Base-by-base conservation (phyloP, 768 basidiomycete species). In the Leccinum aurantiacum region DNA sequence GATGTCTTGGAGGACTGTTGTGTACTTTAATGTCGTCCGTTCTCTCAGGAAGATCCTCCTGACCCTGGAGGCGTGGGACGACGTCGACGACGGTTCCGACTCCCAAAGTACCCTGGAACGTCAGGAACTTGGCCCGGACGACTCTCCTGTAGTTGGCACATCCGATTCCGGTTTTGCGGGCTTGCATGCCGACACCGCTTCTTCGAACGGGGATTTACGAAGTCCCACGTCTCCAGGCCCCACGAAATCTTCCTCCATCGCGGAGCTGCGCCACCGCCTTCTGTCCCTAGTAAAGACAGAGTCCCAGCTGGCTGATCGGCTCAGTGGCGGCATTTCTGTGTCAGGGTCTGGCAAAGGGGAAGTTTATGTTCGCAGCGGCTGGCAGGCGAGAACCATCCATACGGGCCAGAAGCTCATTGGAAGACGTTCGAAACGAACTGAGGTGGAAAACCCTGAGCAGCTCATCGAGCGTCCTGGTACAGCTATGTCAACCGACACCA, bases 291-390 rank as follows among this genome's bases (percentile, higher is more conserved):
- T 87, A 46, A 79, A 83, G 1, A 76, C 82, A 19, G 91, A 93
- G 66, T 66, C 78, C 2, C 80, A 82, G 47, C 82, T 93, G 48
- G 89, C 84, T 6, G 84, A 89, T 61, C 83, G 86, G 44, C 80
- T 93, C 19, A 90, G 87, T 56, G 90, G 89, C 27, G 90, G 90
- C 14, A 75, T 91, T 56, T 77, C 83, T 24, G 83, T 90, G 33
- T 85, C 87, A 22, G 88, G 88, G 29, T 88, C 88, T n/a, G 89
- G 89, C 8, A 89, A 83, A 65, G 86, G 88, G 60, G 83, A 84
- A 55, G 83, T 93, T 35, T 90, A 82, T 67, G 91, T 93, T 17
- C 87, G 91, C 27, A 85, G 82, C 52, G 91, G 91, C 13, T 93
- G 91, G 91, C 91, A 93, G 69, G 80, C 86, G 6, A 82, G 86